Evolutionary conservation across 176 grass and related monocot species (phyloP).

Genomic region (Coix lacrymajobi): DNA sequence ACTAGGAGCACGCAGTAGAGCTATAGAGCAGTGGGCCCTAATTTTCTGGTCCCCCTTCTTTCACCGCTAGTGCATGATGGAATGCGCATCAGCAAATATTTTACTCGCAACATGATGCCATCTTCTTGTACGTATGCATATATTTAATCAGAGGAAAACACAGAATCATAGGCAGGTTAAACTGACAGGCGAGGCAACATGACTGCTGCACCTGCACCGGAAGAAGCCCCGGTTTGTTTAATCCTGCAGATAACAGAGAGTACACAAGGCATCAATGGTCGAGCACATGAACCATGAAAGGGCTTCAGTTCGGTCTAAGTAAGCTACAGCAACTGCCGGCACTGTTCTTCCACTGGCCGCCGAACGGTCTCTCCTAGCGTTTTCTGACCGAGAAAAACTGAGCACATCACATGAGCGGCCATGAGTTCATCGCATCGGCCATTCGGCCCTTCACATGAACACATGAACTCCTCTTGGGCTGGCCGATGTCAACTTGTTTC

Average conservation of each 20-base stretch:
- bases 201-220: background rate
- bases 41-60: background rate
- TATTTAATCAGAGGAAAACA: conserved; percentile 19
- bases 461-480: conserved; percentile 6
- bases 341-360: conserved; percentile 10
- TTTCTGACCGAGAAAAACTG: background rate
- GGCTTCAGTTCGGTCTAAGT: conserved; percentile 24
- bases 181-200: conserved; percentile 12
- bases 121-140: conserved; percentile 9
- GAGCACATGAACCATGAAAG: conserved; percentile 21
- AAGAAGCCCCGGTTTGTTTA: conserved; percentile 26
- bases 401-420: conserved; percentile 30
- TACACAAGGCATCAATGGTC: conserved; percentile 4
- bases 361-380: background rate
- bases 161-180: conserved; percentile 39
- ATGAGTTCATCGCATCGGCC: conserved; percentile 25
- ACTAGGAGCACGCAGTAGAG: too few relatives aligned
- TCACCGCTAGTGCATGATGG: background rate
- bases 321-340: conserved; percentile 18
- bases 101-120: conserved; percentile 21
- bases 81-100: conserved; percentile 20
- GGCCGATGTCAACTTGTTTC: conserved; percentile 27
- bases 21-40: background rate
- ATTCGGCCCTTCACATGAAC: conserved; percentile 36
- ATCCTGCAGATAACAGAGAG: conserved; percentile 15